A percentile compares a stretch with the other conserved stretches of the same genome.
Evolutionary conservation across 2,329 filamentous ascomycete genomes (phyloP).

Genomic region (Trichoderma afroharzianum): DNA sequence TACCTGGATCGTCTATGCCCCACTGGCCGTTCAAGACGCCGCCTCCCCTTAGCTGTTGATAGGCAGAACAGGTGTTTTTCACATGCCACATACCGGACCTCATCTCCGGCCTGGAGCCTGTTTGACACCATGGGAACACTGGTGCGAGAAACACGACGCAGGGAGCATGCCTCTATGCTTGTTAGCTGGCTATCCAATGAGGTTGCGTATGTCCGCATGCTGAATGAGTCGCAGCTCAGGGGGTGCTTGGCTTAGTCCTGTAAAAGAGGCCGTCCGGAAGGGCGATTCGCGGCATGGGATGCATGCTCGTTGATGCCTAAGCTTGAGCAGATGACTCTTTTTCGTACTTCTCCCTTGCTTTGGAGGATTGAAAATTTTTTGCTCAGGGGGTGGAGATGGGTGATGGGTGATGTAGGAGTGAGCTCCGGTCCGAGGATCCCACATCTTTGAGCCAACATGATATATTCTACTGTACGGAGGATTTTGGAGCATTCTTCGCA

Average conservation of each 20-base stretch:
- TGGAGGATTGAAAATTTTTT: background rate
- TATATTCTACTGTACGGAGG: background rate
- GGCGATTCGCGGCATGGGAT: background rate
- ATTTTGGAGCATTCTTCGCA: background rate
- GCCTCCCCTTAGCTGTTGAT: background rate
- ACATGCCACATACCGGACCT: background rate
- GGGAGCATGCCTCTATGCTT: background rate
- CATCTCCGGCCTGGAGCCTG: slow-evolving; percentile 1
- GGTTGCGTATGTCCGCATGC: background rate
- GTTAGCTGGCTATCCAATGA: background rate
- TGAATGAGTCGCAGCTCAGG: background rate
- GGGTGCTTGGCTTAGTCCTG: background rate
- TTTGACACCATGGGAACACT: background rate
- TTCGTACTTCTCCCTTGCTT: background rate
- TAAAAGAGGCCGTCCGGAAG: background rate
- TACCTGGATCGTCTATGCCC: background rate
- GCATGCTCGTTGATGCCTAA: background rate
- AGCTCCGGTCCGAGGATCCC: background rate
- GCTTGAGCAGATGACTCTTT: background rate
- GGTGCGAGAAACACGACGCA: background rate
- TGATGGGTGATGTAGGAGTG: background rate
- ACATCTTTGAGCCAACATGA: background rate
- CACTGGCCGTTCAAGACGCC: background rate
- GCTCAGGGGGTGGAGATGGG: background rate
- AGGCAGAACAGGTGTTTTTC: background rate